These are phyloP conservation scores for Phytophthora sojae DNA, from an alignment of 352 stramenopile genomes.

Conservation along the genomic window DNA sequence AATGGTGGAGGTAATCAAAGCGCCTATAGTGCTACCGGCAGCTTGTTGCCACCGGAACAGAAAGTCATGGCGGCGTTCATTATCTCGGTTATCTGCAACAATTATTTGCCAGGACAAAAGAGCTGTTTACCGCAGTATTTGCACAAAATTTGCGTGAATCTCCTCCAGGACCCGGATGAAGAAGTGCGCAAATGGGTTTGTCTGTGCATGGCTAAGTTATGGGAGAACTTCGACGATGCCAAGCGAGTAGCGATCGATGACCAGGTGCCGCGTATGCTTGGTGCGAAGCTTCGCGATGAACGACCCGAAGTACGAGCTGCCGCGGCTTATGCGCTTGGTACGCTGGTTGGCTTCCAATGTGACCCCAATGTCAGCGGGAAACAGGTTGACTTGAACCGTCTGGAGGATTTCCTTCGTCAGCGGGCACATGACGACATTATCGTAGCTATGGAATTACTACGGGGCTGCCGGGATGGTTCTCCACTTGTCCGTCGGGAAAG, in stretches of 20 bases:
- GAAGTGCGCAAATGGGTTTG: slow-evolving; percentile 88
- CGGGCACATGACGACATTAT: slow-evolving; percentile 73
- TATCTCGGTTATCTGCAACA: slow-evolving; percentile 94
- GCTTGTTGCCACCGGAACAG: slow-evolving; percentile 88
- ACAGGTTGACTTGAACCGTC: slow-evolving; percentile 49
- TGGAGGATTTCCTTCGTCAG: slow-evolving; percentile 71
- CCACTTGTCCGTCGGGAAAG: slow-evolving; percentile 87
- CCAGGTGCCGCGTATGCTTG: slow-evolving; percentile 87
- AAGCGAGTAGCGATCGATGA: slow-evolving; percentile 90
- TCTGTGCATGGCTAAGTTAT: slow-evolving; percentile 96
- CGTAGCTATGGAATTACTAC: slow-evolving; percentile 73
- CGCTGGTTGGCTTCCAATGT: slow-evolving; percentile 88
- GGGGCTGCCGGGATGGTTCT: slow-evolving; percentile 79
- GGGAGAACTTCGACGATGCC: slow-evolving; percentile 90
- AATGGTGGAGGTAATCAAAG: slow-evolving; percentile 38
- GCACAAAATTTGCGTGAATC: slow-evolving; percentile 77
- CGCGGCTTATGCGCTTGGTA: slow-evolving; percentile 94
- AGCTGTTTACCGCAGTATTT: slow-evolving; percentile 94
- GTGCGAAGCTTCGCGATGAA: slow-evolving; percentile 84
- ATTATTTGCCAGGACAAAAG: slow-evolving; percentile 92
- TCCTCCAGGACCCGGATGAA: slow-evolving; percentile 68
- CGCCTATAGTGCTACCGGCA: slow-evolving; percentile 35
- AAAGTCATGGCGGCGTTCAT: slow-evolving; percentile 97
- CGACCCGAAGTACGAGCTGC: slow-evolving; percentile 92
- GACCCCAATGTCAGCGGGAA: slow-evolving; percentile 62